Evolutionary conservation across 805 yeast species (phyloP).

Genomic region (Vanderwaltozyma polyspora): DNA sequence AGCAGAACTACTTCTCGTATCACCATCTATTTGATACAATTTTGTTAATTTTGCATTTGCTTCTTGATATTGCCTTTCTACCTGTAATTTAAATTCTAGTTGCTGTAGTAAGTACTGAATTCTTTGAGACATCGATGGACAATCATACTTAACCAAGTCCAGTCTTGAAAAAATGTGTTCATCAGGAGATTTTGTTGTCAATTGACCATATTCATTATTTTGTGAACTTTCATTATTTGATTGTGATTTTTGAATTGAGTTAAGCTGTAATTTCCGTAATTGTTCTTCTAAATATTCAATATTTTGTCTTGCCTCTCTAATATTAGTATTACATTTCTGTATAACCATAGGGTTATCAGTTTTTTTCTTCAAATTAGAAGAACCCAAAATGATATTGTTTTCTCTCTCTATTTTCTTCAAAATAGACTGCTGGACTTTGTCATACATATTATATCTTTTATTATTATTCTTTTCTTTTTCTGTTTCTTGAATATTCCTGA

Average conservation of each 20-base stretch:
- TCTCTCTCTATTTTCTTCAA: constrained; percentile 80
- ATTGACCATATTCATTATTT: constrained; percentile 15
- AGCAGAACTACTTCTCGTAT: constrained; percentile 68
- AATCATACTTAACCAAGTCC: constrained; percentile 82
- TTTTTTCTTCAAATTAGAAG: constrained; percentile 64
- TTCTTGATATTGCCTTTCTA: constrained; percentile 84
- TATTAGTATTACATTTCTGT: constrained; percentile 80
- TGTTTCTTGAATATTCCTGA: too few relatives aligned
- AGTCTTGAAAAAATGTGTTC: constrained; percentile 45
- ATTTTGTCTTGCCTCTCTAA: constrained; percentile 84
- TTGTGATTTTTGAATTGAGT: not conserved
- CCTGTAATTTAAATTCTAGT: constrained; percentile 84
- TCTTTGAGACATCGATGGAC: constrained; percentile 88
- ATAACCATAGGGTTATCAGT: constrained; percentile 75
- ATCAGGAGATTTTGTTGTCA: constrained; percentile 30
- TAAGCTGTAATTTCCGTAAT: constrained; percentile 42
- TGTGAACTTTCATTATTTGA: constrained; percentile 3
- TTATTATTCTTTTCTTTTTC: too few relatives aligned
- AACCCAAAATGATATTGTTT: constrained; percentile 77
- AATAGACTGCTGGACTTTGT: constrained; percentile 45
- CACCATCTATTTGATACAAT: constrained; percentile 85
- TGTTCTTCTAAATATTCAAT: constrained; percentile 79
- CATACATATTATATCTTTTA: too few relatives aligned
- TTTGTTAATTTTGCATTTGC: constrained; percentile 85
- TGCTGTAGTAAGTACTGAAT: constrained; percentile 94